Evolutionary conservation across 2,329 filamentous ascomycete genomes (phyloP), one percentile per base, ranked within the genome.

Genomic region (Fusarium nanum): DNA sequence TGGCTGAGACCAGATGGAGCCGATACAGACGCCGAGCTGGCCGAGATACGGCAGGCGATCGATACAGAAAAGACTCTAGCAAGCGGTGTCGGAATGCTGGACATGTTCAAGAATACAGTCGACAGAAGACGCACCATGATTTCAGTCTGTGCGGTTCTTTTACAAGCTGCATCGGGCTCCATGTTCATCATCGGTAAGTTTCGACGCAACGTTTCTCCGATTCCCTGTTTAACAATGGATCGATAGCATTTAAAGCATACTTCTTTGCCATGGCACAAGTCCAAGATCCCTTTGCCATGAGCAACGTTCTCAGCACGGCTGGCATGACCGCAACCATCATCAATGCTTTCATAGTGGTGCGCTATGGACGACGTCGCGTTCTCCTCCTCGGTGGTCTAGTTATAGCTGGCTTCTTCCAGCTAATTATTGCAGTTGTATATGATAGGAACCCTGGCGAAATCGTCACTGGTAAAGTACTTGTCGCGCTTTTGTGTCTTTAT

Each of bases 121-220:
- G 72, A 73, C 10, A 64, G 67, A 41, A 47, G 72, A 27, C 56
- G 72, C 45, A 73, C 72, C 1, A 34, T 48, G 16, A 52, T 73
- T 7, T 74, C 71, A 0, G 60, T 73, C 1, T 67, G 71, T 23
- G 58, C 69, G 1, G 72, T 73, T 7, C 23, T 45, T 5, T 28
- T 73, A 0, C 72, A 73, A 52, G 72, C 72, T 7, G 72, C 72
- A 6, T 71, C 71, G 0, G 72, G 72, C 0, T 74, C 61, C 0
- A 74, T 74, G 69, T 74, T 74, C n/a, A 74, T 74, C 14, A 74
- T 74, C 11, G 72, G 72, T 73, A 52, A 23, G 27, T 25, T 4
- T 12, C 8, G 1, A 5, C 7, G n/a, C 1, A 2, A 12, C 2
- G 2, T 2, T 16, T 3, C 7, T 10, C 0, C 1, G 6, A 2